A percentile compares a stretch with the other conserved stretches of the same genome.
phyloP scores from a whole-genome alignment of 2,329 filamentous ascomycete genomes.

The Hypoxylon sp. region DNA sequence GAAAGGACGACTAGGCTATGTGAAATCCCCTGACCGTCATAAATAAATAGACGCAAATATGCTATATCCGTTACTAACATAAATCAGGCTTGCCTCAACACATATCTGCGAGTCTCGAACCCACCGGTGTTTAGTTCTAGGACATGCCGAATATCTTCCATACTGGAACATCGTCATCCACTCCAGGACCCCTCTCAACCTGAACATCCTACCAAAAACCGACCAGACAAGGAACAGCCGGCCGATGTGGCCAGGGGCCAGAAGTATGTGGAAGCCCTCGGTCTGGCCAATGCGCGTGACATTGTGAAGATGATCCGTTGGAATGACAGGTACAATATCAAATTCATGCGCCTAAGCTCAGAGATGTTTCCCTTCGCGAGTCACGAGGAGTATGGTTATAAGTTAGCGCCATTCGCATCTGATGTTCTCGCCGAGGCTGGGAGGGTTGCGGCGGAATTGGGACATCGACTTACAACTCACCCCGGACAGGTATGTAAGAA shows the following conservation, averaged over 20 bases:
- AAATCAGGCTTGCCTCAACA: conserved; percentile 82
- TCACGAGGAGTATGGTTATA: conserved; percentile 87
- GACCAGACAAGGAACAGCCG: conserved; percentile 77
- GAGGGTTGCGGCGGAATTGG: conserved; percentile 76
- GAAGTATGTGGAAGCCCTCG: conserved; percentile 77
- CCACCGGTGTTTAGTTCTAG: conserved; percentile 90
- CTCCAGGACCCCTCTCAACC: conserved; percentile 78
- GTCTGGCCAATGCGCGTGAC: conserved; percentile 83
- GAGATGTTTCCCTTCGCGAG: conserved; percentile 98
- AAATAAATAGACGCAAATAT: conserved; percentile 4
- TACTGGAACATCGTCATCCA: conserved; percentile 87
- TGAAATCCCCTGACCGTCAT: conserved; percentile 53
- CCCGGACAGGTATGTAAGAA: conserved; percentile 71
- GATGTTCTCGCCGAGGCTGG: conserved; percentile 80
- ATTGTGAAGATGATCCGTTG: conserved; percentile 86
- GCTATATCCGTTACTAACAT: conserved; percentile 31
- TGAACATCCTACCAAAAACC: conserved; percentile 84
- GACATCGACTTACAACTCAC: conserved; percentile 88
- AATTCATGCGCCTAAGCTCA: conserved; percentile 89
- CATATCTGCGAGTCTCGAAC: conserved; percentile 82
- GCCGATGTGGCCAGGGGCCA: conserved; percentile 73
- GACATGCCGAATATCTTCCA: conserved; percentile 90
- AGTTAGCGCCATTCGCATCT: conserved; percentile 81
- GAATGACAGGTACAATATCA: conserved; percentile 93
- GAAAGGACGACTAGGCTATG: conserved; percentile 90